These are phyloP conservation scores for Phalaenopsis equestris DNA, from an alignment of 106 monocot species.

Conservation along the genomic window DNA sequence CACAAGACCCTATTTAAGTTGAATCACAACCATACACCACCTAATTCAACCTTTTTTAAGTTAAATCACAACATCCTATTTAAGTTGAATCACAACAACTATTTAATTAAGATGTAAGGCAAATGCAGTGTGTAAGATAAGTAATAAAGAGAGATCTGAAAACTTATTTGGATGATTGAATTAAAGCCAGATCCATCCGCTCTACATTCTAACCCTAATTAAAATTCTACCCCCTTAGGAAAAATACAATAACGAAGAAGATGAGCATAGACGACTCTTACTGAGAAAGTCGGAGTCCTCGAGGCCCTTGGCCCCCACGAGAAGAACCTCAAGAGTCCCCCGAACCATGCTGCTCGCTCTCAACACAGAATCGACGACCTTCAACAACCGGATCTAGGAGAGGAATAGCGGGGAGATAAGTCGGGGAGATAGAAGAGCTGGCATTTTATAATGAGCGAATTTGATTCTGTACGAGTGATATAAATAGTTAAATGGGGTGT, in stretches of 20 bases:
- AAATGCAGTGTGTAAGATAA: not conserved
- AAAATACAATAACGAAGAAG: not conserved
- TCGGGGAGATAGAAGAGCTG: too few relatives aligned
- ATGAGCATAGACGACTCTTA: slow-evolving; percentile 5
- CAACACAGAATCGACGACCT: not conserved
- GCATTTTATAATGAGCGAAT: too few relatives aligned
- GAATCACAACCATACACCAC: not conserved
- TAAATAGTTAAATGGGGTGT: too few relatives aligned
- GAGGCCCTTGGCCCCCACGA: slow-evolving; percentile 62
- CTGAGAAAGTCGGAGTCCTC: slow-evolving; percentile 53
- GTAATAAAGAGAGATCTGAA: not conserved
- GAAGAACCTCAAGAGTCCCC: slow-evolving; percentile 49
- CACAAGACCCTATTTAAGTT: not conserved
- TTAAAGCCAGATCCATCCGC: not conserved
- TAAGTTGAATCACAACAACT: too few relatives aligned
- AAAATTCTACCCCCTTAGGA: not conserved
- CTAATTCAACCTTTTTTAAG: not conserved
- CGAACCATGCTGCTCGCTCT: slow-evolving; percentile 28
- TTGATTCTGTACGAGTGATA: too few relatives aligned
- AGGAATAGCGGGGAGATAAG: too few relatives aligned
- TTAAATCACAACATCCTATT: too few relatives aligned
- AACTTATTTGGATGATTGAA: not conserved
- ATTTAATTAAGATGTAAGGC: not conserved
- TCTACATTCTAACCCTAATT: not conserved
- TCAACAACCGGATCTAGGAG: not conserved